Percentiles rank a stretch among this genome's conserved stretches.
phyloP scores from a whole-genome alignment of 1,284 basidiomycete genomes.

The Puccinia novopanici region DNA sequence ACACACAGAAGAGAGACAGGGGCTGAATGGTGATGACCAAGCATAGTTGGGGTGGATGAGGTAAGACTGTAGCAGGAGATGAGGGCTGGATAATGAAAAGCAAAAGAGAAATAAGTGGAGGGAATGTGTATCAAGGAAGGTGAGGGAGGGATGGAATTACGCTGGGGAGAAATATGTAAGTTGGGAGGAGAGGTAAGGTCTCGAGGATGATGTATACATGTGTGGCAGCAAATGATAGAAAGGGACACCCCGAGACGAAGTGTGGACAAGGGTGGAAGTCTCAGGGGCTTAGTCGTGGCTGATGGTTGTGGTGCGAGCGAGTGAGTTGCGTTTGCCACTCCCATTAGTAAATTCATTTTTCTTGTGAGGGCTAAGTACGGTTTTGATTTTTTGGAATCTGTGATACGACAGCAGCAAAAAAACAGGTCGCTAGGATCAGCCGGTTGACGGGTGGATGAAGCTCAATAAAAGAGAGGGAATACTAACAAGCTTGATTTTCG shows the following conservation, averaged over 20 bases:
- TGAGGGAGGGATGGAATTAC: too few species aligned
- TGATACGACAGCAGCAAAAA: neutral
- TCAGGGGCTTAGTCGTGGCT: neutral
- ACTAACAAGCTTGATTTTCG: conserved; percentile 21
- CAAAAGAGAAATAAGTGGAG: too few species aligned
- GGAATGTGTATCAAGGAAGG: too few species aligned
- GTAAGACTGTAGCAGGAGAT: too few species aligned
- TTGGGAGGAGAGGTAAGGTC: too few species aligned
- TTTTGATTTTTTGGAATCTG: conserved; percentile 47
- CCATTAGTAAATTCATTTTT: neutral
- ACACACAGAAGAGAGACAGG: too few species aligned
- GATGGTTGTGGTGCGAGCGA: conserved; percentile 10
- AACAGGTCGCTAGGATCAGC: neutral
- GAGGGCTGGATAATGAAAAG: too few species aligned
- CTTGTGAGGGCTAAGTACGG: conserved; percentile 26
- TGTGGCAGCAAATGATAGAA: too few species aligned
- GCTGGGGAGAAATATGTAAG: too few species aligned
- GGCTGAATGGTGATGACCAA: too few species aligned
- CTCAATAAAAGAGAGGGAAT: neutral
- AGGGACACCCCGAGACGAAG: neutral
- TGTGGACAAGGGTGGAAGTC: neutral
- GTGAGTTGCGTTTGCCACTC: neutral
- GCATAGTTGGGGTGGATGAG: too few species aligned
- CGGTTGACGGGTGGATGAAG: neutral
- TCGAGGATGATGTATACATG: too few species aligned